Evolutionary conservation across 305 asterid genomes (phyloP).

Genomic region (Solanum aculeatissimum): DNA sequence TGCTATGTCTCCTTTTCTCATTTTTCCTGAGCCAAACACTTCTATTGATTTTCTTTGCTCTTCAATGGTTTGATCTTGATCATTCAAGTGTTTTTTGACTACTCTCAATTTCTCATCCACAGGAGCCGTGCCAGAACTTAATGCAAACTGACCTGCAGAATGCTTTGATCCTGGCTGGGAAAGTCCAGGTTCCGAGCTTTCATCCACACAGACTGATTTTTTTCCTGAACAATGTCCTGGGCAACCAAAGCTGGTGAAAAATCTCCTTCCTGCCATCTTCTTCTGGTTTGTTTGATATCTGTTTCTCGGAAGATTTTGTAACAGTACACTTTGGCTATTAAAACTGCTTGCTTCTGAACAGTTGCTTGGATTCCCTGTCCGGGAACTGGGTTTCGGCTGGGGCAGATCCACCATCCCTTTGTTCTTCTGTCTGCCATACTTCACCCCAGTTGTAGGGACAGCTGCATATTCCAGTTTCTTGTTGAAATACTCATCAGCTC

Average conservation of each 20-base stretch:
- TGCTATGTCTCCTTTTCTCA: conserved; percentile 32
- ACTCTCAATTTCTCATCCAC: not conserved
- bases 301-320: conserved; percentile 2
- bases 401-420: not conserved
- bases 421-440: not conserved
- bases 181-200: not conserved
- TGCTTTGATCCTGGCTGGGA: conserved; percentile 6
- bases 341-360: conserved; percentile 41
- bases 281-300: conserved; percentile 26
- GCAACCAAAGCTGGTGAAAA: conserved; percentile 37
- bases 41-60: conserved; percentile 50
- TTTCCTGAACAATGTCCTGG: conserved; percentile 47
- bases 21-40: conserved; percentile 47
- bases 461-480: conserved; percentile 50
- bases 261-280: conserved; percentile 18
- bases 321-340: conserved; percentile 38
- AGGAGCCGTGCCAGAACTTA: not conserved
- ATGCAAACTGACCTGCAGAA: not conserved
- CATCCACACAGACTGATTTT: conserved; percentile 19
- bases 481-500: conserved; percentile 77
- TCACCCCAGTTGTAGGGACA: conserved; percentile 11
- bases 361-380: conserved; percentile 27
- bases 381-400: not conserved
- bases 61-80: conserved; percentile 7
- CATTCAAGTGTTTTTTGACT: not conserved